Conservation (phyloP, 164 flowering plant species). For the Taxillus chinensis region DNA sequence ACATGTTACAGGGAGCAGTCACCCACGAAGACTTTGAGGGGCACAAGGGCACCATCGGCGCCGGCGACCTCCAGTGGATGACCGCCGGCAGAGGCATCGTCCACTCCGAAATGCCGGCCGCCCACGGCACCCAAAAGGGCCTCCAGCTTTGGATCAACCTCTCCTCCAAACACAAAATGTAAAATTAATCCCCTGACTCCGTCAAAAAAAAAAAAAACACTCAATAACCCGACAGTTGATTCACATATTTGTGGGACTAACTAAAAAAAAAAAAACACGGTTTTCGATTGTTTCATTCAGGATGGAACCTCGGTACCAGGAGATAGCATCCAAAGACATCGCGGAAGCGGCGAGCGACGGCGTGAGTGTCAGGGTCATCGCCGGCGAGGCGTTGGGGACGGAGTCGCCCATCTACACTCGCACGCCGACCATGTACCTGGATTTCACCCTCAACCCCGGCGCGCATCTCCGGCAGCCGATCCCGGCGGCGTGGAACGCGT, state of each 20-base stretch:
- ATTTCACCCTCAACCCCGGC: constrained; percentile 65
- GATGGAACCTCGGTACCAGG: constrained; percentile 80
- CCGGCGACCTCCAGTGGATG: constrained; percentile 88
- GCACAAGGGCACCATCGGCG: constrained; percentile 63
- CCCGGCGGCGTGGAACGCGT: constrained; percentile 63
- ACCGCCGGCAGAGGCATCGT: constrained; percentile 90
- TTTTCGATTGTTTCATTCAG: constrained; percentile 23
- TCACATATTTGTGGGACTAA: too few relatives aligned
- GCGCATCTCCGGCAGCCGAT: constrained; percentile 56
- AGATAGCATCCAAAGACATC: constrained; percentile 41
- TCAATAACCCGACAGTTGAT: too few relatives aligned
- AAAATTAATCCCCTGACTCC: constrained; percentile 8
- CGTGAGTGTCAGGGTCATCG: constrained; percentile 57
- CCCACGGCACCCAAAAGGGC: constrained; percentile 60
- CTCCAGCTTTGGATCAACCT: constrained; percentile 89
- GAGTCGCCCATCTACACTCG: constrained; percentile 62
- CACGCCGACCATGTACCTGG: constrained; percentile 83
- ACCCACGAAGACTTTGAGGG: constrained; percentile 77
- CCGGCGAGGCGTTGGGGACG: constrained; percentile 70
- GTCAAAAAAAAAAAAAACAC: background rate
- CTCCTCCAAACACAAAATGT: constrained; percentile 74
- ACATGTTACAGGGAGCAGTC: constrained; percentile 74
- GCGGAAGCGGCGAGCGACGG: constrained; percentile 49
- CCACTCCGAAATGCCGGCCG: constrained; percentile 86
- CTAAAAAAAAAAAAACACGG: too few relatives aligned